Evolutionary conservation across 352 stramenopile genomes (phyloP), one percentile per base, ranked within the genome.

Genomic region (Globisporangium paroecandrum): DNA sequence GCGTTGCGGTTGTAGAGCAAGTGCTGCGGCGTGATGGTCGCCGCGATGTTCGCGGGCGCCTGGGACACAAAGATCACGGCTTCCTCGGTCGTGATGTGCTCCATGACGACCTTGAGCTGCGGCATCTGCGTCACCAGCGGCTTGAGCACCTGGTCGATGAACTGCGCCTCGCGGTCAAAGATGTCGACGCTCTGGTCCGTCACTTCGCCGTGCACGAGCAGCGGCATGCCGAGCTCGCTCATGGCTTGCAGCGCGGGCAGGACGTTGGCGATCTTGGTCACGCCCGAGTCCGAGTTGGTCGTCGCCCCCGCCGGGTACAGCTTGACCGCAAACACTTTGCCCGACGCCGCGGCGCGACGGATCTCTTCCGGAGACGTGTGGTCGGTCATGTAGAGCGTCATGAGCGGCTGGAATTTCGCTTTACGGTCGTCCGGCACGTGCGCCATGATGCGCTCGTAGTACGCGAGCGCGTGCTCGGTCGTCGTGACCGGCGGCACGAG

Each of bases 1-100:
- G 75, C 74, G 75, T 99, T 99, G 46, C 97, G 89, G 77, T 99
- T 99, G 91, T 99, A 99, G 7, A 99, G 78, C 55, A 99, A 79
- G 71, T 99, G 98, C 78, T 99, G 98, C 46, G 93, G 94, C n/a
- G 98, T 99, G 73, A 99, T 99, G 64, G 94, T 99, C 1, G 97
- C 98, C 3, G 89, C 95, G 43, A 99, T 85, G 70, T 98, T 99
- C 36, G 79, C 79, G 0, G 90, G 82, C 25, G 85, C 84, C 34
- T 86, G 74, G 15, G 69, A 73, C 10, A 99, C 93, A 77, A 99
- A 99, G 54, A 98, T 83, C 3, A 98, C 97, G 5, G 97, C 97
- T 56, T 99, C 88, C 56, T 90, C 87, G 8, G 98, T 99, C 63
- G 97, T 99, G 71, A 99, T 99, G 77, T 99, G 98, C 81, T 99